Evolutionary conservation across 306 rosid species (phyloP), one percentile per base, ranked within the genome.

Genomic region (Cucurbita ficifolia): DNA sequence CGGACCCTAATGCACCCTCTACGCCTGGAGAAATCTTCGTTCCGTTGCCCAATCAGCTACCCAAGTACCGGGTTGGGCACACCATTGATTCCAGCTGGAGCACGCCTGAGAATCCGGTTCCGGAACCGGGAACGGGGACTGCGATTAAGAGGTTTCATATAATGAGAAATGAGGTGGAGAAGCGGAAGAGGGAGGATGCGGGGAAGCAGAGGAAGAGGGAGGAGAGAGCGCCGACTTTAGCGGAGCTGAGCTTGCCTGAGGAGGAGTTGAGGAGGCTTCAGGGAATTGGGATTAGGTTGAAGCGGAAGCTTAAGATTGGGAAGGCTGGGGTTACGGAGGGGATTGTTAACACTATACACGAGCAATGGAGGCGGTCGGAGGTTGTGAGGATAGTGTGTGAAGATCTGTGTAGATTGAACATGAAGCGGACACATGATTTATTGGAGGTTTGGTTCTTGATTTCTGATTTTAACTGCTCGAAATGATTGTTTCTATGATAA

Each of bases 291-390:
- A 67, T 87, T 70, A 58, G 52, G 74, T 49, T 82, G 90, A 80
- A 59, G 83, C 87, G 86, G 88, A 93, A 87, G 83, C 17, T 93
- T 72, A 87, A 79, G 70, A 55, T 90, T 60, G 97, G 98, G 62
- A 93, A 93, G 82, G 96, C 97, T 1, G 97, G 98, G 68, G 76
- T 93, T 18, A 93, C 94, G 35, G 97, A 93, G 64, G 98, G 98
- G 68, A 90, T 93, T 46, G 88, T 93, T 38, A 90, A 90, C 70
- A 82, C 97, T 22, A 90, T 93, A 81, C 97, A 93, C 61, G 98
- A 93, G 83, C 86, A 88, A 70, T 90, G 98, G 98, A 78, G 97
- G 72, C 64, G 79, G 0, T 75, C 79, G 0, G 96, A 93, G 79
- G 88, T 93, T 6, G 98, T 88, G 45, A 93, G 82, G 75, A 58